A percentile compares a stretch with the other conserved stretches of the same genome.
Conservation (phyloP, 805 yeast species). For the Ogataea degrootiae region DNA sequence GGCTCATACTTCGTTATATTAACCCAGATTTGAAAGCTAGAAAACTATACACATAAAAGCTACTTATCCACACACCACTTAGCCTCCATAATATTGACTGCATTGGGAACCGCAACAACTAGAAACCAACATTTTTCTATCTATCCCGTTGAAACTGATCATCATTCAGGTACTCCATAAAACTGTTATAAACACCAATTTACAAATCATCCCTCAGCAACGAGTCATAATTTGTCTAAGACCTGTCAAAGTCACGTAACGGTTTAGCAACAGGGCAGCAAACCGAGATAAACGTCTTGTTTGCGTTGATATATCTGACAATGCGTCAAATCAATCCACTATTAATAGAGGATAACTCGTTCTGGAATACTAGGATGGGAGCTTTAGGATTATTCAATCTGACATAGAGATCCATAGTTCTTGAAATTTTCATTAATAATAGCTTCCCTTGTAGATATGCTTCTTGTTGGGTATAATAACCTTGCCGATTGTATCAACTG, state of each 20-base stretch:
- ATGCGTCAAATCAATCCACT: constrained; percentile 91
- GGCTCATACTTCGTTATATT: constrained; percentile 21
- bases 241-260: constrained; percentile 82
- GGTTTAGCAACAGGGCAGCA: constrained; percentile 76
- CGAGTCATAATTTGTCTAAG: constrained; percentile 95
- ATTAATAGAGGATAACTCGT: constrained; percentile 84
- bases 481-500: constrained; percentile 52
- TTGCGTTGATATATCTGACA: constrained; percentile 89
- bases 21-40: not conserved
- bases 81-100: constrained; percentile 83
- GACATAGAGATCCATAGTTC: constrained; percentile 56
- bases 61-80: constrained; percentile 40
- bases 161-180: constrained; percentile 82
- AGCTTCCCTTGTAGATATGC: constrained; percentile 37
- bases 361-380: constrained; percentile 76
- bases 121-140: constrained; percentile 81
- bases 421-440: constrained; percentile 42
- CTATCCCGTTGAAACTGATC: constrained; percentile 72
- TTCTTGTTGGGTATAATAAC: constrained; percentile 63
- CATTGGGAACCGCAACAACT: constrained; percentile 82
- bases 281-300: constrained; percentile 85
- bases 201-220: constrained; percentile 87
- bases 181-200: constrained; percentile 83
- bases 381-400: constrained; percentile 85
- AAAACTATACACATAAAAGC: not conserved